Evolutionary conservation across 768 basidiomycete genomes (phyloP), one percentile per base, ranked within the genome.

Genomic region (Strobilomyces confusus): DNA sequence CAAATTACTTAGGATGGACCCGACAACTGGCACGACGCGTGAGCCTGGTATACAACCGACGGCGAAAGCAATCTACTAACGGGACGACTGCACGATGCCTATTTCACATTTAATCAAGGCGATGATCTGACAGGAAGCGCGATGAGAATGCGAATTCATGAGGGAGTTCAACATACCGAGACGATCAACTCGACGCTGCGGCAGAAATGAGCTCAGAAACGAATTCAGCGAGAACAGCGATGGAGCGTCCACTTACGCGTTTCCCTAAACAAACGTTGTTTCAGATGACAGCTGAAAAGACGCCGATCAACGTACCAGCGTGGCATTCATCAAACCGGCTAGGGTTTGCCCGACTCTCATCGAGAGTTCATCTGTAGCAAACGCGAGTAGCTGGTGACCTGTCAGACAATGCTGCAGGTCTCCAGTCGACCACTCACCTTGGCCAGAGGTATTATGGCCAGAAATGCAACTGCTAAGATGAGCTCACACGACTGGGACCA

Each of bases 301-400:
- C 11, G 12, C 19, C 7, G 26, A 49, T 23, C 13, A 40, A 65
- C 79, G 58, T 59, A 90, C 87, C 58, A 91, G 73, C 14, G 91
- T 94, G 20, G 92, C 92, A 70, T 93, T 94, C 51, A 94, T 66
- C 3, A 94, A 77, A 36, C 91, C 91, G 4, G 90, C 89, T 12
- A 92, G 71, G 2, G 90, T 90, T 67, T 89, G 86, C 2, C 91
- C 92, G 2, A 92, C 84, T 29, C 90, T 82, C 51, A 91, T 63
- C 4, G 92, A 88, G 17, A 94, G 59, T 58, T 94, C 89, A 54
- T 94, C 92, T 0, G 92, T 94, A 1, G 89, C 89, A 63, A 92
- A 92, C 1, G 84, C 86, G 2, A 93, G 76, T 5, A 92, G 70
- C 86, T 89, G 52, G 2, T 30, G 44, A 36, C 20, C 17, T 9